Evolutionary conservation across 2,329 filamentous ascomycete species (phyloP).

Genomic region (Ceratocystis huliohia): DNA sequence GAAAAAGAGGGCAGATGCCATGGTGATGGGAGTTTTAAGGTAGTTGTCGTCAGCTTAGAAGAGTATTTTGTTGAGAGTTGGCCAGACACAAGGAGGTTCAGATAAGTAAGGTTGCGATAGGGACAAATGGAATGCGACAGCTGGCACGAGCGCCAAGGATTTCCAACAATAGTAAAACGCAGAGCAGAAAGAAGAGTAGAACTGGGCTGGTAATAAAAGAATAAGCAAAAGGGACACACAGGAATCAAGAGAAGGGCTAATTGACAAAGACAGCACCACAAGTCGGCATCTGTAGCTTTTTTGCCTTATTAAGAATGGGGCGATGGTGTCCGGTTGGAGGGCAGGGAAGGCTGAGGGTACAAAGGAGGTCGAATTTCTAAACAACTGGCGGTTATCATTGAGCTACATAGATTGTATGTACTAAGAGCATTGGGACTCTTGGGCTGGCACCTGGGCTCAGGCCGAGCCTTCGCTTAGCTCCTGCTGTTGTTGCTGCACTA

Average conservation of each 20-base stretch:
- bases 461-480: no score
- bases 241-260: conserved; percentile 7
- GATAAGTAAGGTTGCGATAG: conserved; percentile 9
- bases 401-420: not conserved
- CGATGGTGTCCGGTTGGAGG: conserved; percentile 19
- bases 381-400: conserved; percentile 7
- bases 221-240: conserved; percentile 8
- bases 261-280: conserved; percentile 2
- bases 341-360: conserved; percentile 16
- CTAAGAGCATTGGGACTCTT: no score
- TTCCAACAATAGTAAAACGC: not conserved
- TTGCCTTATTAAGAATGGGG: conserved; percentile 2
- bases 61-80: not conserved
- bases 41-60: conserved; percentile 2
- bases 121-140: conserved; percentile 18
- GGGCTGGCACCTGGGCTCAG: no score
- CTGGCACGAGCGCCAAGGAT: conserved; percentile 14
- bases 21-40: conserved; percentile 29
- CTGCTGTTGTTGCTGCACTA: no score
- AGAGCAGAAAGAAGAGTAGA: not conserved
- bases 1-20: conserved; percentile 98
- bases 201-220: not conserved
- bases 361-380: not conserved
- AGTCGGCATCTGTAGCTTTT: conserved; percentile 1
- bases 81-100: not conserved